phyloP scores from a whole-genome alignment of 148 eudicot genomes.

The Cornus suecica region DNA sequence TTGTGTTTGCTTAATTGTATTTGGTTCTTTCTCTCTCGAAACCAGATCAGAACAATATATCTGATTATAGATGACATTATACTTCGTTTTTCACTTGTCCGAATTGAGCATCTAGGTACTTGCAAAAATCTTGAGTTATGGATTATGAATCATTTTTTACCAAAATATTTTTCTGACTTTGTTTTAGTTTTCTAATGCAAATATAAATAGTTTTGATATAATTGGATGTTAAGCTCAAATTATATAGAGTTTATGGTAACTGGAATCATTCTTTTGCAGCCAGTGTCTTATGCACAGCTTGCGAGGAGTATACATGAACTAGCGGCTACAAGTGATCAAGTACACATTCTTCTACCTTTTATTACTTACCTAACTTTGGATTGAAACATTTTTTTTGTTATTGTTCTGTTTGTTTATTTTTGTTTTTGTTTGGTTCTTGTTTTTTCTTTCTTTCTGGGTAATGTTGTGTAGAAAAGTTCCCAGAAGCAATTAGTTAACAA shows the following conservation, averaged over 20 bases:
- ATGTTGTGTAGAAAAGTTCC: constrained; percentile 73
- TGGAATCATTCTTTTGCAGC: constrained; percentile 32
- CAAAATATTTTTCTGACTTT: neutral
- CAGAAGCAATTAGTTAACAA: constrained; percentile 84
- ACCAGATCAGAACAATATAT: neutral
- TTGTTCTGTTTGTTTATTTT: no score
- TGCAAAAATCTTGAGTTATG: neutral
- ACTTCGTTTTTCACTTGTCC: neutral
- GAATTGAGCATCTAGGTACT: neutral
- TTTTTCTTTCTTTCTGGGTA: constrained; percentile 1
- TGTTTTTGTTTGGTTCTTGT: no score
- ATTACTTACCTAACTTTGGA: neutral
- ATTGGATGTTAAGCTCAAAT: neutral
- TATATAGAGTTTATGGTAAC: no score
- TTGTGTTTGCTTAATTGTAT: no score
- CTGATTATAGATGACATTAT: neutral
- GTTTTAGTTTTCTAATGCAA: constrained; percentile 12
- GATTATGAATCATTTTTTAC: neutral
- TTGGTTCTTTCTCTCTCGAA: no score
- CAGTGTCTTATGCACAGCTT: constrained; percentile 96
- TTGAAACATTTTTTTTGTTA: neutral
- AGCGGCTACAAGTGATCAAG: constrained; percentile 93
- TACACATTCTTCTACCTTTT: constrained; percentile 23
- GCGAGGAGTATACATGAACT: constrained; percentile 97
- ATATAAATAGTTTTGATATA: no score